phyloP scores from a whole-genome alignment of 495 filamentous ascomycete genomes.

The Neurospora africana region DNA sequence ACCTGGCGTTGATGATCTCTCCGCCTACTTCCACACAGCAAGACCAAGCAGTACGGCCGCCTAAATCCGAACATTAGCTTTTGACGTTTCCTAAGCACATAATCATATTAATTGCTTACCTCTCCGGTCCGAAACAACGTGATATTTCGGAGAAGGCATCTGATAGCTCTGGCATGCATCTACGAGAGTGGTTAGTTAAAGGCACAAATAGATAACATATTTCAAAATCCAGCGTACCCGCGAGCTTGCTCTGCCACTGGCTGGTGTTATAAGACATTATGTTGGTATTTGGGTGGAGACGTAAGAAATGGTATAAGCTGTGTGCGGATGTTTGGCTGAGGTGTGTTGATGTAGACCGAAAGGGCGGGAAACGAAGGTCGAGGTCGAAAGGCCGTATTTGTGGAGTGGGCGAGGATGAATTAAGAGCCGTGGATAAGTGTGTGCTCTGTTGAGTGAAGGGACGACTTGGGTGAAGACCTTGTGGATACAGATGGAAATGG shows the following conservation, averaged over 20 bases:
- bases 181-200: slow-evolving; percentile 16
- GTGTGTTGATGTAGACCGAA: neutral
- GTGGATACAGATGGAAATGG: neutral
- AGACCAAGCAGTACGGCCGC: slow-evolving; percentile 88
- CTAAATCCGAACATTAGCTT: slow-evolving; percentile 27
- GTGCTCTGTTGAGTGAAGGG: neutral
- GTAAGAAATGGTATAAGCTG: neutral
- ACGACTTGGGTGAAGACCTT: neutral
- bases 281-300: neutral
- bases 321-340: neutral
- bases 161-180: slow-evolving; percentile 50
- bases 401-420: neutral
- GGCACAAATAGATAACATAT: neutral
- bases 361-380: neutral
- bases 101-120: slow-evolving; percentile 37
- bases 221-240: slow-evolving; percentile 8
- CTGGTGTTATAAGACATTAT: slow-evolving; percentile 11
- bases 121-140: slow-evolving; percentile 69
- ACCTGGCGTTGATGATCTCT: slow-evolving; percentile 52
- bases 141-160: slow-evolving; percentile 49
- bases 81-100: neutral
- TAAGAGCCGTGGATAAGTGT: neutral
- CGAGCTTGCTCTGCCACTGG: slow-evolving; percentile 21
- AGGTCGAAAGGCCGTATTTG: neutral
- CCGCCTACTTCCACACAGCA: slow-evolving; percentile 54